Evolutionary conservation across 225 moss, liverwort and hornwort species (phyloP).

Genomic region (Polytrichum commune): DNA sequence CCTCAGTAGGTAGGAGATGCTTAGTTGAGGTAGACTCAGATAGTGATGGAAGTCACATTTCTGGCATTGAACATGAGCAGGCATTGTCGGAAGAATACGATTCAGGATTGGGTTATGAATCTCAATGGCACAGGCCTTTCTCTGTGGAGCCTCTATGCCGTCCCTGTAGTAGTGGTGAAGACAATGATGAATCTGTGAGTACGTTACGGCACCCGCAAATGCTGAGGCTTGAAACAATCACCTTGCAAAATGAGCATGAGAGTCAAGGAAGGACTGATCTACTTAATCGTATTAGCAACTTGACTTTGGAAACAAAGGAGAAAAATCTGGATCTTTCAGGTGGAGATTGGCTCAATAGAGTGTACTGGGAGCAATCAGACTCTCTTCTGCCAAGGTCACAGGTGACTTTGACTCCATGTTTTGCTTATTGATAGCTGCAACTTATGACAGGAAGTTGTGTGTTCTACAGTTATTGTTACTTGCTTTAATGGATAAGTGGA

Average conservation of each 20-base stretch:
- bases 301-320: slow-evolving; percentile 33
- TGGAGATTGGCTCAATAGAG: slow-evolving; percentile 43
- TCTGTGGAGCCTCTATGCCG: slow-evolving; percentile 45
- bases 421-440: too few relatives aligned
- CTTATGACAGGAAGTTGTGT: too few relatives aligned
- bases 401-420: slow-evolving; percentile 14
- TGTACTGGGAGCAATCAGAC: slow-evolving; percentile 33
- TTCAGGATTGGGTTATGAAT: not conserved
- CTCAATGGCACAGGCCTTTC: slow-evolving; percentile 35
- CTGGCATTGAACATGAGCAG: not conserved
- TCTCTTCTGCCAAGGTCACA: slow-evolving; percentile 20
- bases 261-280: slow-evolving; percentile 24
- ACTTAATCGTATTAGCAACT: slow-evolving; percentile 28
- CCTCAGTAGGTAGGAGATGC: not conserved
- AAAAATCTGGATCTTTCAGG: slow-evolving; percentile 45
- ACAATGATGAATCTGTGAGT: not conserved
- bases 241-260: slow-evolving; percentile 4
- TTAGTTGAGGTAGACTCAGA: slow-evolving; percentile 33
- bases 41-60: slow-evolving; percentile 14
- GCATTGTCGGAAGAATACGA: not conserved
- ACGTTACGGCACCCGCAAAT: slow-evolving; percentile 55
- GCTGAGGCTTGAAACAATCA: slow-evolving; percentile 41
- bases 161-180: slow-evolving; percentile 11
- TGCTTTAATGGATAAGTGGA: not conserved
- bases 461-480: too few relatives aligned